phyloP scores from a whole-genome alignment of 768 basidiomycete species.

The Hortiboletus flavorubellus region DNA sequence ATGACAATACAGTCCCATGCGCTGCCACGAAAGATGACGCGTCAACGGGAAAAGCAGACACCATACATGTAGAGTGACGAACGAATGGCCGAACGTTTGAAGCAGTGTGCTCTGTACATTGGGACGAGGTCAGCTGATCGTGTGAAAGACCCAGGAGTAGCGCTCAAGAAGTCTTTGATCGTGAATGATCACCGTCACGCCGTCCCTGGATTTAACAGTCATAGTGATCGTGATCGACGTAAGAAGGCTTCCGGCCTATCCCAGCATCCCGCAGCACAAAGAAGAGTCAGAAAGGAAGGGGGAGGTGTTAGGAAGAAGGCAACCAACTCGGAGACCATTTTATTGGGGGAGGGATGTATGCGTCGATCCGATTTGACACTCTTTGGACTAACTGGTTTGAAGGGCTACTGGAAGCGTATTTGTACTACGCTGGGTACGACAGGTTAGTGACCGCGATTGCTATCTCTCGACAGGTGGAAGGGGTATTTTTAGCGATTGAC shows the following conservation, averaged over 20 bases:
- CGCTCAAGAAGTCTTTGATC: constrained; percentile 80
- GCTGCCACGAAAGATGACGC: constrained; percentile 35
- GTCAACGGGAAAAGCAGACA: constrained; percentile 8
- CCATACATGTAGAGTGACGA: constrained; percentile 77
- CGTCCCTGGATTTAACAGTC: constrained; percentile 12
- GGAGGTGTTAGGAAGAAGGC: background rate
- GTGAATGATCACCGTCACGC: constrained; percentile 52
- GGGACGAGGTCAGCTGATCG: background rate
- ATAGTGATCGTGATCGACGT: constrained; percentile 20
- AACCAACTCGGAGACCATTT: too few relatives aligned
- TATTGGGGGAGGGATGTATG: too few relatives aligned
- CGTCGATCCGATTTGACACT: too few relatives aligned
- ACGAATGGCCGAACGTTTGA: constrained; percentile 80
- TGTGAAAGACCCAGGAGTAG: constrained; percentile 15
- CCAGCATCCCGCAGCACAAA: background rate
- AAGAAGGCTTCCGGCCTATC: constrained; percentile 3
- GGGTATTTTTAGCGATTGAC: too few relatives aligned
- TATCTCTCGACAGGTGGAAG: too few relatives aligned
- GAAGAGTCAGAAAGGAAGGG: background rate
- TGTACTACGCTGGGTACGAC: too few relatives aligned
- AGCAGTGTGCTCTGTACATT: constrained; percentile 69
- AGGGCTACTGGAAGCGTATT: too few relatives aligned
- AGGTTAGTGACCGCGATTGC: too few relatives aligned
- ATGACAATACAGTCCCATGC: constrained; percentile 75
- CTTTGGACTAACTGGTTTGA: too few relatives aligned